Base-by-base conservation (phyloP, 2,329 filamentous ascomycete species). In the Phaeosphaeriaceae sp. region DNA sequence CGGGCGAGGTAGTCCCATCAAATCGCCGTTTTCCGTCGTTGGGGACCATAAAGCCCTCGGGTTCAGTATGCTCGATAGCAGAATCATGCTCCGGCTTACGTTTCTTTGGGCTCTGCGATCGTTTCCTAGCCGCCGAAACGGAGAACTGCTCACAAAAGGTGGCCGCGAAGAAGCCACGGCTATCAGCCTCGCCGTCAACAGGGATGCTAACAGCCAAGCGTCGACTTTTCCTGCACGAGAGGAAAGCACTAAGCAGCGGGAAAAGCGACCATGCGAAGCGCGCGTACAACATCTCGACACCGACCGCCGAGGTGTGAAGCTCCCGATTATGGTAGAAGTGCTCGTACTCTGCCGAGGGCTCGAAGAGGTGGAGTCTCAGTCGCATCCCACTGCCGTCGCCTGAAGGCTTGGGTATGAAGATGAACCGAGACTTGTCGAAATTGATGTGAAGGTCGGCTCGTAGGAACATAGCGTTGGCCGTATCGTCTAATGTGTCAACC, bases 401-500 rank as follows among this genome's bases (percentile, higher is more conserved):
- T 32, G 37, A 37, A 5, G 42, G 45, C 42, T 60, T 61, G 13
- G 56, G 56, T 11, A 53, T 46, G n/a, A 60, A 60, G 39, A 43
- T 51, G 41, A 60, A 40, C 15, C 48, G 45, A 26, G 29, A 32
- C 38, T 45, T 49, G 48, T 61, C 56, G 39, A 61, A 61, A 30
- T 45, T 50, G 20, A 49, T 52, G 48, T 61, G 56, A 6, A 60
- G 46, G 36, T 60, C 50, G 26, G 47, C 39, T 17, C 53, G 56
- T 33, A 61, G 43, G 8, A 59, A 42, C 4, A 59, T 29, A 12
- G 50, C 45, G 37, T 52, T 48, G 23, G 46, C 40, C 20, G 28
- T 43, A 20, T 49, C 34, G 17, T 49, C 17, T 12, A 43, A 18
- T 12, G 33, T 44, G 15, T 34, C 39, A 15, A 38, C 30, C 11